These are phyloP conservation scores for Acorus gramineus DNA, from an alignment of 106 monocot genomes.

Conservation along the genomic window DNA sequence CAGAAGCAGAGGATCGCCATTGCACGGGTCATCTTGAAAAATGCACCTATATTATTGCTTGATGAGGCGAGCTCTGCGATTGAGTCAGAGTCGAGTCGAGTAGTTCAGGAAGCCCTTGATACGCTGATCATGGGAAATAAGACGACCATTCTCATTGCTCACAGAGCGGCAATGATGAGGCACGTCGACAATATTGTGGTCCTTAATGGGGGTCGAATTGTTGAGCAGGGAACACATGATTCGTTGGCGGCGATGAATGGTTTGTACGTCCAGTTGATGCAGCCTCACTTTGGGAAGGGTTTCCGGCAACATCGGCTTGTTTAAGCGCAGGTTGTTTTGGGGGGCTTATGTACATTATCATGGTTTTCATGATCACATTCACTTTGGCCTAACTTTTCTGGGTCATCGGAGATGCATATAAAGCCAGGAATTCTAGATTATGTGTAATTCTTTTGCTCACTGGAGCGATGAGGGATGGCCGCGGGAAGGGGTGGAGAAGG, in stretches of 20 bases:
- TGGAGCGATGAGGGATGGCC: not conserved
- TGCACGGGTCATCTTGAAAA: slow-evolving; percentile 87
- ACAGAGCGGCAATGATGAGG: slow-evolving; percentile 94
- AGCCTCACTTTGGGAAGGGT: slow-evolving; percentile 95
- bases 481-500: slow-evolving; percentile 5
- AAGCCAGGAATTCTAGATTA: not conserved
- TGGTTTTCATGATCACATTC: slow-evolving; percentile 2
- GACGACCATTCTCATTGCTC: slow-evolving; percentile 89
- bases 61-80: slow-evolving; percentile 96
- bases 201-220: slow-evolving; percentile 85
- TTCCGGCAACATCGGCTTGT: slow-evolving; percentile 63
- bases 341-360: slow-evolving; percentile 34
- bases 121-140: slow-evolving; percentile 95
- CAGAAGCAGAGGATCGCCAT: slow-evolving; percentile 98
- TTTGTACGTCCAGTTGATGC: slow-evolving; percentile 90
- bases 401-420: not conserved
- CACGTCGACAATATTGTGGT: slow-evolving; percentile 98
- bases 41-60: slow-evolving; percentile 91
- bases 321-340: slow-evolving; percentile 22
- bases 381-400: slow-evolving; percentile 11
- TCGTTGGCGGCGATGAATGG: slow-evolving; percentile 78
- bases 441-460: not conserved
- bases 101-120: slow-evolving; percentile 94
- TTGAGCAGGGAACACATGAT: slow-evolving; percentile 92
- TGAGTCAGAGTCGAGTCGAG: slow-evolving; percentile 92